Evolutionary conservation across 2,329 filamentous ascomycete species (phyloP), one percentile per base, ranked within the genome.

Genomic region (Talaromyces sp.): DNA sequence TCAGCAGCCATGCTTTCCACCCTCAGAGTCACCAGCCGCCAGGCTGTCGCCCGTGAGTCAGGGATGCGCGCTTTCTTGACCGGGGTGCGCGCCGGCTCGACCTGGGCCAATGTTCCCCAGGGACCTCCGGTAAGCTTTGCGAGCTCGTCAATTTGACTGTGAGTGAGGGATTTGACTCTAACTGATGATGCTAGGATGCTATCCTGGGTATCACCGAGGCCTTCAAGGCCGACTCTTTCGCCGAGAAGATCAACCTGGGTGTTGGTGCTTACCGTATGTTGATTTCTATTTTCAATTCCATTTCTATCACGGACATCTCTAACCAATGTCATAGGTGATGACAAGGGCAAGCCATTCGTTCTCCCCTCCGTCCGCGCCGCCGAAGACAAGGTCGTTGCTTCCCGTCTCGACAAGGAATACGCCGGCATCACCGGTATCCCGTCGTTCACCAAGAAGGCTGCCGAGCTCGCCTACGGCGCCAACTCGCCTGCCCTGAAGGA

Each of bases 171-270:
- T 4, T 28, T 28, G 25, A 51, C 36, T 13, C 19, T 19, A 5
- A 2, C 44, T 56, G 55, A 65, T 64, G 39, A n/a, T 59, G 51
- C 27, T 70, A 75, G 73, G 75, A 77, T 70, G 79, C 79, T 32
- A 81, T 81, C 67, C 73, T 81, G 64, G 80, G 80, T 72, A 80
- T 99, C 81, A 98, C 95, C 66, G 95, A 99, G 82, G 95, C 95
- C 64, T 99, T 95, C 90, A 99, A 98, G 85, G 93, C 93, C 79
- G 95, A 99, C 78, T 85, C 83, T 72, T 93, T 96, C 79, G 82
- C 87, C 66, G 87, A 96, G 83, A 99, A 98, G 88, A 98, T 99
- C 84, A 98, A 98, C 83, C 83, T 99, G 65, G 95, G 93, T 81
- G 95, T 98, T 69, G 95, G 95, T 73, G 95, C 95, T 74, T 99